phyloP scores from a whole-genome alignment of 2,329 filamentous ascomycete species.

The Colletotrichum sp. region DNA sequence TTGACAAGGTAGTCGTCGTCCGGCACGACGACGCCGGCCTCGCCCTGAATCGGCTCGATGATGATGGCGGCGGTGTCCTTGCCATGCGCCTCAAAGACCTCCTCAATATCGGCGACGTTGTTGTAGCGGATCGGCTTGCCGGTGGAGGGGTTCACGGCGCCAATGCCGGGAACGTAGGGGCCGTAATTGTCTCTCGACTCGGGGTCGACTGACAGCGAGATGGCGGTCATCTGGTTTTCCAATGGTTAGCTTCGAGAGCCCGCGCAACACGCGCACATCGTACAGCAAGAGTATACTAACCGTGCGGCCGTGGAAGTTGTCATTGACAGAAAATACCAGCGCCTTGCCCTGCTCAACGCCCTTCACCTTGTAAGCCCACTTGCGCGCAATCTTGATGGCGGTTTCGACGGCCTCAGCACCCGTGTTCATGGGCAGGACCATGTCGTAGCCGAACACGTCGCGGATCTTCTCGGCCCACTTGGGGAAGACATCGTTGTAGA shows the following conservation, averaged over 20 bases:
- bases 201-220: conserved; percentile 93
- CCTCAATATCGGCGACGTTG: conserved; percentile 80
- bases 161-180: conserved; percentile 89
- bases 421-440: conserved; percentile 98
- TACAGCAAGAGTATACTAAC: conserved; percentile 55
- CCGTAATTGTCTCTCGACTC: conserved; percentile 98
- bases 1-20: conserved; percentile 85
- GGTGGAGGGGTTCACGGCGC: conserved; percentile 77
- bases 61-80: conserved; percentile 90
- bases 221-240: conserved; percentile 73
- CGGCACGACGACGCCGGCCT: conserved; percentile 95
- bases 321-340: conserved; percentile 79
- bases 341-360: conserved; percentile 85
- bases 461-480: conserved; percentile 94
- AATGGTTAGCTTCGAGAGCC: background rate
- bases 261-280: background rate
- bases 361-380: conserved; percentile 98
- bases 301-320: conserved; percentile 97
- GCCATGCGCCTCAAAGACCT: conserved; percentile 79
- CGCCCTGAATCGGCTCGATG: conserved; percentile 95
- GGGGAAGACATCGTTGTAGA: conserved; percentile 98
- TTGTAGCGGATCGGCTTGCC: conserved; percentile 83
- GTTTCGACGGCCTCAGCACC: conserved; percentile 97
- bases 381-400: conserved; percentile 92
- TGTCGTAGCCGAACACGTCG: conserved; percentile 90